Evolutionary conservation across 768 basidiomycete species (phyloP).

Genomic region (Pisolithus microcarpus): DNA sequence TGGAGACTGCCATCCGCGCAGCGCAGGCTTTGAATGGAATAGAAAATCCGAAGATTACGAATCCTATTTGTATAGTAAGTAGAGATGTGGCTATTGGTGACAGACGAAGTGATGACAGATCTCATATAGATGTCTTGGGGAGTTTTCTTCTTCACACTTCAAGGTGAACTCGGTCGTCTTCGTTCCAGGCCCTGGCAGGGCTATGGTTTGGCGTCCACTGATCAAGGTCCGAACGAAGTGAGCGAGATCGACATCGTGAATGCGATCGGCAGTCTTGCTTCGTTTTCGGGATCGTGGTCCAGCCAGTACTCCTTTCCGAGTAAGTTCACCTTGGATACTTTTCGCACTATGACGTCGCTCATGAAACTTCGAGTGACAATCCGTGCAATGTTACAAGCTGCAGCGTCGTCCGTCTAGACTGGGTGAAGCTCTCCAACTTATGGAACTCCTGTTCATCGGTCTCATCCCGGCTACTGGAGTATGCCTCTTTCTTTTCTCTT

Average conservation of each 20-base stretch:
- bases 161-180: conserved; percentile 16
- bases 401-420: conserved; percentile 7
- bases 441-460: no score
- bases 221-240: background rate
- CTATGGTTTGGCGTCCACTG: background rate
- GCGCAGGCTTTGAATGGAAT: conserved; percentile 12
- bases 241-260: conserved; percentile 8
- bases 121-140: conserved; percentile 19
- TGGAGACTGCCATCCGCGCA: conserved; percentile 11
- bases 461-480: no score
- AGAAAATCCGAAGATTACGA: conserved; percentile 4
- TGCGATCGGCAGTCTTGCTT: conserved; percentile 13
- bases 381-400: conserved; percentile 19
- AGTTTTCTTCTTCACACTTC: conserved; percentile 12
- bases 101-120: conserved; percentile 2
- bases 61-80: conserved; percentile 15
- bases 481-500: no score
- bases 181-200: background rate
- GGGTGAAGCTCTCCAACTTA: no score
- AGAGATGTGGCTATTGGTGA: background rate
- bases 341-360: background rate
- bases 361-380: conserved; percentile 10
- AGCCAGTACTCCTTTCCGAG: conserved; percentile 13
- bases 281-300: conserved; percentile 12
- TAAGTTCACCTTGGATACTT: conserved; percentile 8